phyloP scores from a whole-genome alignment of 768 basidiomycete species.

The Boletus pseudopeckii region DNA sequence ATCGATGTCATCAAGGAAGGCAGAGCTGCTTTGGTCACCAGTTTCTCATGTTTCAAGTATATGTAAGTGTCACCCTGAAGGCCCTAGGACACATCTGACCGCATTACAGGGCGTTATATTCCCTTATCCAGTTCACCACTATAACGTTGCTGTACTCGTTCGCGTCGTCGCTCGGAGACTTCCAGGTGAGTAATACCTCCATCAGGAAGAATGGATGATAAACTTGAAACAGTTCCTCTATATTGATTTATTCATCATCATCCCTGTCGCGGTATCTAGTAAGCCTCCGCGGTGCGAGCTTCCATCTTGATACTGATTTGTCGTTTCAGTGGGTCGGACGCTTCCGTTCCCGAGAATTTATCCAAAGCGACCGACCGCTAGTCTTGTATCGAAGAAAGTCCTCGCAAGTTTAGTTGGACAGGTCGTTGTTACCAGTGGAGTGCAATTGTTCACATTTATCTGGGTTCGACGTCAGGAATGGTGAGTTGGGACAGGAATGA shows the following conservation, averaged over 20 bases:
- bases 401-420: constrained; percentile 92
- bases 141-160: constrained; percentile 95
- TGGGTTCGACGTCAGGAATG: constrained; percentile 86
- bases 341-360: constrained; percentile 84
- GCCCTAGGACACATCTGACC: constrained; percentile 5
- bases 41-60: constrained; percentile 99
- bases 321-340: constrained; percentile 82
- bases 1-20: constrained; percentile 97
- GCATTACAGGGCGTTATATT: constrained; percentile 85
- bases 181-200: constrained; percentile 59
- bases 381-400: constrained; percentile 93
- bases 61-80: constrained; percentile 59
- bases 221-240: constrained; percentile 72
- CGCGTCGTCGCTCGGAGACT: constrained; percentile 93
- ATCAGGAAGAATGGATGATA: constrained; percentile 6
- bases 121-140: constrained; percentile 98
- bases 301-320: constrained; percentile 5
- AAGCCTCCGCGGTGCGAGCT: constrained; percentile 30
- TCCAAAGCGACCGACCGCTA: constrained; percentile 90
- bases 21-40: constrained; percentile 91
- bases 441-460: constrained; percentile 85
- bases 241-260: constrained; percentile 97
- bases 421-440: constrained; percentile 74
- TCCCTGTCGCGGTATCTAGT: constrained; percentile 96
- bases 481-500: constrained; percentile 37